phyloP scores from a whole-genome alignment of 2,329 filamentous ascomycete species.

The Lojkania enalia region DNA sequence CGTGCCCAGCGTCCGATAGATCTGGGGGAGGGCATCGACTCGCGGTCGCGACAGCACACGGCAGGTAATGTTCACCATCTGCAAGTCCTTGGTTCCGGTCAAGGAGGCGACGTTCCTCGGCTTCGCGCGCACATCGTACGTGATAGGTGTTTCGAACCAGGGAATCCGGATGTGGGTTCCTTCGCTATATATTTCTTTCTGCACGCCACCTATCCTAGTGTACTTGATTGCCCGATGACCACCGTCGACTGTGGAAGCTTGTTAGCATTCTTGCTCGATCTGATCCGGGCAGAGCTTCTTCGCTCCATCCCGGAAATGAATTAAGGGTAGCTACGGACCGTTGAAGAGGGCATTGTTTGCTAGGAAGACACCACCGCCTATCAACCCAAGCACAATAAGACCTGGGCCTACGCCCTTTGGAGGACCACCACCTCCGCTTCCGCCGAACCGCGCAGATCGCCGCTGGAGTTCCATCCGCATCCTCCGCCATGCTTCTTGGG shows the following conservation, averaged over 20 bases:
- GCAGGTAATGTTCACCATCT: constrained; percentile 99
- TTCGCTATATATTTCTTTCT: constrained; percentile 95
- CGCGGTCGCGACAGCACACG: constrained; percentile 94
- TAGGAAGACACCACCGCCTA: constrained; percentile 58
- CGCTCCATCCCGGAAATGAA: background rate
- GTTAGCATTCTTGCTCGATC: constrained; percentile 25
- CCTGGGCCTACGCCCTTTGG: constrained; percentile 60
- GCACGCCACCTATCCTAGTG: constrained; percentile 85
- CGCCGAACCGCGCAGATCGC: constrained; percentile 50
- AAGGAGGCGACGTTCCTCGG: constrained; percentile 95
- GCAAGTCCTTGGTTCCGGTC: constrained; percentile 97
- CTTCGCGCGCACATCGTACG: constrained; percentile 97
- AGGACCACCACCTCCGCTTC: constrained; percentile 51
- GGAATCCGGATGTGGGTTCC: constrained; percentile 95
- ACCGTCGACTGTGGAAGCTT: constrained; percentile 72
- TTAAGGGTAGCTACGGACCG: constrained; percentile 54
- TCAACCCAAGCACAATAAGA: constrained; percentile 56
- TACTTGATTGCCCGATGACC: constrained; percentile 99
- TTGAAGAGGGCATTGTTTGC: constrained; percentile 70
- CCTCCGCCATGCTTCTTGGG: constrained; percentile 67
- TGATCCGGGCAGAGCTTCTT: background rate
- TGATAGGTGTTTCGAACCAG: constrained; percentile 96
- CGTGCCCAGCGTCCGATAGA: constrained; percentile 91
- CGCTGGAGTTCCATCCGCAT: constrained; percentile 64
- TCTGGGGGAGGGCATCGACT: constrained; percentile 87